Percentiles rank a stretch among this genome's conserved stretches.
Evolutionary conservation across 768 basidiomycete genomes (phyloP).

Genomic region (Podaxis mareebaensis): DNA sequence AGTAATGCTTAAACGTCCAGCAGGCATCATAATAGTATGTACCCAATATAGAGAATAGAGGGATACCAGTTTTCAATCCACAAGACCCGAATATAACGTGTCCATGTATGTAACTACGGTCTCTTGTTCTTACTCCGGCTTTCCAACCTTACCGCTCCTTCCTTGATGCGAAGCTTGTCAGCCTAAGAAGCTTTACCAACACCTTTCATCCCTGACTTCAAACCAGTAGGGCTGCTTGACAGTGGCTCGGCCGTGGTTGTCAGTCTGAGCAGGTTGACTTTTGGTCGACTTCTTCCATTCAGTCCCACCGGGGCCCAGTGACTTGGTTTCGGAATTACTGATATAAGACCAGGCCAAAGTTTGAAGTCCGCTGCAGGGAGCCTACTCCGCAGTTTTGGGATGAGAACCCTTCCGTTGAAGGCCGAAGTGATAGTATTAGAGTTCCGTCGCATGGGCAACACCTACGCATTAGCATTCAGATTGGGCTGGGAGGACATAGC

Average conservation of each 20-base stretch:
- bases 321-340: background rate
- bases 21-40: background rate
- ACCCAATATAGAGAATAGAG: background rate
- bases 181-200: background rate
- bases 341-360: background rate
- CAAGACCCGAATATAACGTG: background rate
- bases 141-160: conserved; percentile 6
- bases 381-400: background rate
- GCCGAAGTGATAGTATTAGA: background rate
- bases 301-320: background rate
- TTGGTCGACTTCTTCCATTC: background rate
- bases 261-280: background rate
- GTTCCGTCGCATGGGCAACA: background rate
- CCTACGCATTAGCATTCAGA: background rate
- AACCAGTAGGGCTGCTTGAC: background rate
- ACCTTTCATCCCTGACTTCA: conserved; percentile 8
- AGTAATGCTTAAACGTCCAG: too few species aligned
- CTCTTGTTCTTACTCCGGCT: background rate
- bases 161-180: background rate
- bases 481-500: background rate
- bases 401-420: background rate
- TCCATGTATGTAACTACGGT: background rate
- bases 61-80: background rate
- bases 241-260: background rate
- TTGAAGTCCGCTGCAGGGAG: background rate